A percentile compares a stretch with the other conserved stretches of the same genome.
Conservation (phyloP, 2,329 filamentous ascomycete genomes). For the Aspergillus quadricinctus region DNA sequence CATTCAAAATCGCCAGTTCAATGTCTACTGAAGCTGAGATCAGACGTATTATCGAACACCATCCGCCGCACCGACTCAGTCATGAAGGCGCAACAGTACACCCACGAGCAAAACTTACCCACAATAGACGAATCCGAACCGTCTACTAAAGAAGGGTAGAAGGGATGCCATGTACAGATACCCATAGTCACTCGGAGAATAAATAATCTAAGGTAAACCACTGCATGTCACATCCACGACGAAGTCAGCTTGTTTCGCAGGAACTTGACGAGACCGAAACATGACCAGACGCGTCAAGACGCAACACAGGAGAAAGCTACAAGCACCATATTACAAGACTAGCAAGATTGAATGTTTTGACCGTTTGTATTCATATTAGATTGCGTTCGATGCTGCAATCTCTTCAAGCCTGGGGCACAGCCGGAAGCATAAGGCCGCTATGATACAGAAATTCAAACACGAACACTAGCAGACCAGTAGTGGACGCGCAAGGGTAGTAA, state of each 20-base stretch:
- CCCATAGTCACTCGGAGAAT: neutral
- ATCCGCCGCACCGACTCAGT: neutral
- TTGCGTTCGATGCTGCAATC: slow-evolving; percentile 24
- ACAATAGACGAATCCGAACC: neutral
- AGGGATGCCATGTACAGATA: neutral
- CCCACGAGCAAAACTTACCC: neutral
- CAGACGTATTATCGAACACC: neutral
- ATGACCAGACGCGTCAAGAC: neutral
- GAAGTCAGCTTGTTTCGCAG: neutral
- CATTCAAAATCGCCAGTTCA: neutral
- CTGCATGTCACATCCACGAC: neutral
- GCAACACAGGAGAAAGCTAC: neutral
- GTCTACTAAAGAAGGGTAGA: neutral
- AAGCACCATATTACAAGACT: neutral
- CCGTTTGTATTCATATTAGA: slow-evolving; percentile 36
- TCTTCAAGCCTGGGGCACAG: slow-evolving; percentile 32
- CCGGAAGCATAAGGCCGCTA: slow-evolving; percentile 36
- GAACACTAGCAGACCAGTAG: slow-evolving; percentile 38
- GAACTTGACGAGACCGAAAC: neutral
- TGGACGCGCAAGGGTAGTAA: slow-evolving; percentile 34
- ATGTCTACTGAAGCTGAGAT: neutral
- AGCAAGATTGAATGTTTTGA: slow-evolving; percentile 14
- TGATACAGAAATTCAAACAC: slow-evolving; percentile 41
- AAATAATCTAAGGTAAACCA: neutral
- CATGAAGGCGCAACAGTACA: neutral